phyloP scores from a whole-genome alignment of 148 eudicot genomes.

The Rheum nobile region DNA sequence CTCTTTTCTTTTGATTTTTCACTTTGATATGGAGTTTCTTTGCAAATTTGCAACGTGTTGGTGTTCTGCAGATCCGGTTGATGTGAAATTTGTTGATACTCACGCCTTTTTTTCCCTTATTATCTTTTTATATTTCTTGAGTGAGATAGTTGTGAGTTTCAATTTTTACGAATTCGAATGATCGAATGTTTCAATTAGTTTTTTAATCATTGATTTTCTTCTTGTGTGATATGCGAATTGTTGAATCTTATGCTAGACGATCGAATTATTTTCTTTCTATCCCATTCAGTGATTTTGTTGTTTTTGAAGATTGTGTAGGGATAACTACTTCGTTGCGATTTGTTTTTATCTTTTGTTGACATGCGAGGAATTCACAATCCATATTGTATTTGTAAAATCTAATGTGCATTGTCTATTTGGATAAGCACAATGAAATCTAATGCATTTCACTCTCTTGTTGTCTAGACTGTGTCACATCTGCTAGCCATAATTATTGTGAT shows the following conservation, averaged over 20 bases:
- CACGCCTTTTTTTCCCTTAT: not conserved
- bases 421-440: not conserved
- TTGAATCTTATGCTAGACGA: not conserved
- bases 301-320: not conserved
- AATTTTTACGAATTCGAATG: not conserved
- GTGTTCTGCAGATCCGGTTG: conserved; percentile 5
- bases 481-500: not conserved
- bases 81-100: not conserved
- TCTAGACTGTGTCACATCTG: not conserved
- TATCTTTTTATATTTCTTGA: not conserved
- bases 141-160: not conserved
- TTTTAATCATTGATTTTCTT: not conserved
- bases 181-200: not conserved
- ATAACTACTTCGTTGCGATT: not conserved
- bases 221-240: not conserved
- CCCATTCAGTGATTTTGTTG: not conserved
- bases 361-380: not conserved
- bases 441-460: not conserved
- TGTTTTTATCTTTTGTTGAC: not conserved
- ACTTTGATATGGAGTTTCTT: not conserved
- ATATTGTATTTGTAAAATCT: not conserved
- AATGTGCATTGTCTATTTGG: not conserved
- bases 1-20: conserved; percentile 2
- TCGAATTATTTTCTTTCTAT: not conserved
- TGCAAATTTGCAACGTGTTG: not conserved